Percentiles rank a stretch among this genome's conserved stretches.
These are phyloP conservation scores for Aureobasidium pullulans DNA, from an alignment of 2,329 filamentous ascomycete genomes.

Conservation along the genomic window DNA sequence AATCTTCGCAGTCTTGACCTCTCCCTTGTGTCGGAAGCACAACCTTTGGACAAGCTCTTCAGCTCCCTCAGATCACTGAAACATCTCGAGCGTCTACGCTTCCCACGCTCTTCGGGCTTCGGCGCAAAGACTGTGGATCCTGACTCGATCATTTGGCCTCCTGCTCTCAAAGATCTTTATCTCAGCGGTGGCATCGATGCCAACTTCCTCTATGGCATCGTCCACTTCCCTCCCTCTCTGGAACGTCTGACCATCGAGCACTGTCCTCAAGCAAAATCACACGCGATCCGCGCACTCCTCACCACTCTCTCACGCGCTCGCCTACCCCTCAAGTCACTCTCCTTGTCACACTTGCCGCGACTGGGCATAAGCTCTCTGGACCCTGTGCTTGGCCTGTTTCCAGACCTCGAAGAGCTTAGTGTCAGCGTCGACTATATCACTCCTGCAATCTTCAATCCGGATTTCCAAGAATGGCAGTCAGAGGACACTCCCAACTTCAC, in stretches of 20 bases:
- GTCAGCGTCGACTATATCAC: conserved; percentile 42
- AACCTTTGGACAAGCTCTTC: conserved; percentile 43
- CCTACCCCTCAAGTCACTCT: conserved; percentile 29
- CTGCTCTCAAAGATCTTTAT: conserved; percentile 32
- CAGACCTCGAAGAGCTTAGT: conserved; percentile 32
- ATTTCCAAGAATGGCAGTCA: neutral
- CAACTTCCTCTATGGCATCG: conserved; percentile 32
- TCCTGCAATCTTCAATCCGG: conserved; percentile 31
- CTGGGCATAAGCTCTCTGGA: conserved; percentile 34
- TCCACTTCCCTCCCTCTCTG: conserved; percentile 27
- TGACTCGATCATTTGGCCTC: conserved; percentile 34
- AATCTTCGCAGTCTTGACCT: conserved; percentile 46
- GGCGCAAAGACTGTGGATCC: conserved; percentile 18
- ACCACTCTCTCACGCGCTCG: conserved; percentile 20
- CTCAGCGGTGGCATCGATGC: conserved; percentile 39
- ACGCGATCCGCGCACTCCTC: conserved; percentile 32
- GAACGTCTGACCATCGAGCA: conserved; percentile 35
- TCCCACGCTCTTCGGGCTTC: conserved; percentile 27
- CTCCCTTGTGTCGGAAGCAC: conserved; percentile 44
- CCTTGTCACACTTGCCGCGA: conserved; percentile 34
- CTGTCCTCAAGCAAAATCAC: conserved; percentile 33
- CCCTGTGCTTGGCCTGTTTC: conserved; percentile 33
- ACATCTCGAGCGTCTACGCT: conserved; percentile 37
- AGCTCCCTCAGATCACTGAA: conserved; percentile 42
- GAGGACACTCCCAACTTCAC: neutral